phyloP scores from a whole-genome alignment of 1,284 basidiomycete species.

The Microbotryomycetes sp. region DNA sequence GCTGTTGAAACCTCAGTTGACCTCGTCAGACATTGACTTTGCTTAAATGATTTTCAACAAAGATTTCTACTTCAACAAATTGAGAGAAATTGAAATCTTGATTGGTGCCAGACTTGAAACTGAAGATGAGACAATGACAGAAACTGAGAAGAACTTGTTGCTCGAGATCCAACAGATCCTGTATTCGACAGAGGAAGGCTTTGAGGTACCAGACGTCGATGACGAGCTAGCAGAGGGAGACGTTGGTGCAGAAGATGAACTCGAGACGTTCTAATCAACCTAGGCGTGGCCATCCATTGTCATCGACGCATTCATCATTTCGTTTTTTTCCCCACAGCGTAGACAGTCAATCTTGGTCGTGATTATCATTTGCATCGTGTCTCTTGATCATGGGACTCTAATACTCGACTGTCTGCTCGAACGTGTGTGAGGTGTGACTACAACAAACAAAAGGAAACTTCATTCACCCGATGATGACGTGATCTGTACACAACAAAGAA shows the following conservation, averaged over 20 bases:
- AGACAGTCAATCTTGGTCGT: no score
- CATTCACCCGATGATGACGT: no score
- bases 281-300: constrained; percentile 25
- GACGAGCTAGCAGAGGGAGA: constrained; percentile 24
- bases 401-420: no score
- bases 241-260: constrained; percentile 26
- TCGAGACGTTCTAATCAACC: constrained; percentile 35
- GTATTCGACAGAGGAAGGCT: constrained; percentile 83
- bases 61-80: constrained; percentile 98
- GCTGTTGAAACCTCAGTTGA: neutral
- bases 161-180: constrained; percentile 85
- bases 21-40: neutral
- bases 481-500: no score
- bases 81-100: constrained; percentile 91
- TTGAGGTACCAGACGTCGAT: constrained; percentile 59
- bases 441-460: no score
- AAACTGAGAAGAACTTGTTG: constrained; percentile 62
- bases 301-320: neutral
- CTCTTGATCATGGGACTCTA: no score
- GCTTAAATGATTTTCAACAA: constrained; percentile 24
- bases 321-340: no score
- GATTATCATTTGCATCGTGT: no score
- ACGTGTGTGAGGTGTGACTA: no score
- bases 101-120: constrained; percentile 49
- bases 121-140: constrained; percentile 36